Base-by-base conservation (phyloP, 257 asterid genomes). In the Scutellaria galericulata region DNA sequence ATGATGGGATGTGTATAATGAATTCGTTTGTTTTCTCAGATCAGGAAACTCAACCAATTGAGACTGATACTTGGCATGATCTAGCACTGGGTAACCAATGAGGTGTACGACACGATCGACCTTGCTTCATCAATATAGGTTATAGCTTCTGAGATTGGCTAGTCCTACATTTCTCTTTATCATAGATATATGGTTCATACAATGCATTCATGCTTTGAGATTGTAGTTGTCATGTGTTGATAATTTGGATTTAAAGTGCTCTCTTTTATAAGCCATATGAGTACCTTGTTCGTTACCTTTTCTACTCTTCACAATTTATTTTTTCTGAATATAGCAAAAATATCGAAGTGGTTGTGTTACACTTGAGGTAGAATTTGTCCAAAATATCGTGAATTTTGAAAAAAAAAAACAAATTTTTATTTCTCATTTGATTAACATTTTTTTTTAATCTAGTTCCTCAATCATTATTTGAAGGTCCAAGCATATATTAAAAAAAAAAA, bases 21-120 rank as follows among this genome's bases (percentile, higher is more conserved):
- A 62, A 64, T 46, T 60, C 81, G 65, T 15, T 80, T 55, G 35
- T 71, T 9, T 46, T 68, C 35, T 20, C 91, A 89, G 96, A 81
- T 77, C 86, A 84, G 83, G 96, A 83, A 80, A 59, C 82, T n/a
- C 87, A 77, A 65, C 89, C 81, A 70, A 86, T 66, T 74, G 91
- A 81, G 35, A 67, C 73, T 42, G 89, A 84, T 79, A 64, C 75
- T 9, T 89, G 91, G 96, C 96, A 80, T 64, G 91, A 87, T 61
- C 91, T 89, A 81, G 96, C 91, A 11, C 58, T 89, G 74, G 85
- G 86, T 13, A 81, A 79, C 75, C 81, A 79, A 24, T 77, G 76
- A 18, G 64, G 48, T 1, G 31, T 31, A 58, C 54, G n/a, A 11
- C 40, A 3, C 46, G 42, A 42, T 42, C 9, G 13, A 70, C 47